Percentiles rank a stretch among this genome's conserved stretches.
phyloP scores from a whole-genome alignment of 805 yeast genomes.

The Diddensiella santjacobensis region DNA sequence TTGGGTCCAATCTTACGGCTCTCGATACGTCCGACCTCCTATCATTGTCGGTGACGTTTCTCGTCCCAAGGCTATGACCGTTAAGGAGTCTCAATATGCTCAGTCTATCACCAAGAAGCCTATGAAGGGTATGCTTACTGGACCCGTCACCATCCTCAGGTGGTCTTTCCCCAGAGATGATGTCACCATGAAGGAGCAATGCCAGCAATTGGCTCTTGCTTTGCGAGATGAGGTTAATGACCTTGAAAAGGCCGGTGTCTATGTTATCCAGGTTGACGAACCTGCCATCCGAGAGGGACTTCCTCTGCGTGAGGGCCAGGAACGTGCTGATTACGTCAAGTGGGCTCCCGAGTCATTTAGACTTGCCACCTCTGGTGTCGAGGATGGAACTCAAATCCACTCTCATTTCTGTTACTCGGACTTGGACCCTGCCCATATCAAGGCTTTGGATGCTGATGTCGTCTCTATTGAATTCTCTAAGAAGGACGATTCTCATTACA shows the following conservation, averaged over 20 bases:
- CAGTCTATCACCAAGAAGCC: slow-evolving; percentile 94
- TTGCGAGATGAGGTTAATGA: slow-evolving; percentile 98
- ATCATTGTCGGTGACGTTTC: slow-evolving; percentile 98
- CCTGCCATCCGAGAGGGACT: slow-evolving; percentile 99
- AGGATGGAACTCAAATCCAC: slow-evolving; percentile 94
- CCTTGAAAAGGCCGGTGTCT: slow-evolving; percentile 97
- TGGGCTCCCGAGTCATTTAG: slow-evolving; percentile 99
- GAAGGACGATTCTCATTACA: slow-evolving; percentile 98
- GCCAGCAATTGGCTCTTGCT: slow-evolving; percentile 95
- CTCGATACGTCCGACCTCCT: slow-evolving; percentile 99
- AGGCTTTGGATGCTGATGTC: slow-evolving; percentile 99
- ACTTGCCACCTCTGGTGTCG: slow-evolving; percentile 98
- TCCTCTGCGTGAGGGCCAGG: slow-evolving; percentile 96
- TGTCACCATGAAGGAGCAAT: slow-evolving; percentile 86
- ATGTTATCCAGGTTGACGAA: slow-evolving; percentile 98
- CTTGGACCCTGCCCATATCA: slow-evolving; percentile 98
- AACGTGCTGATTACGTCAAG: slow-evolving; percentile 91
- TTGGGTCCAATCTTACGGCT: slow-evolving; percentile 99
- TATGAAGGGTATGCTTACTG: slow-evolving; percentile 99
- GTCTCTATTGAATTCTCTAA: slow-evolving; percentile 99
- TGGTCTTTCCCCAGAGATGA: slow-evolving; percentile 99
- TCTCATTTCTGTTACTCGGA: slow-evolving; percentile 99
- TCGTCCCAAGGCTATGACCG: slow-evolving; percentile 98
- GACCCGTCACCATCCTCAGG: slow-evolving; percentile 98
- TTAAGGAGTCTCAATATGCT: slow-evolving; percentile 98